These are phyloP conservation scores for Coffea humblotiana DNA, from an alignment of 305 asterid species.

Conservation along the genomic window DNA sequence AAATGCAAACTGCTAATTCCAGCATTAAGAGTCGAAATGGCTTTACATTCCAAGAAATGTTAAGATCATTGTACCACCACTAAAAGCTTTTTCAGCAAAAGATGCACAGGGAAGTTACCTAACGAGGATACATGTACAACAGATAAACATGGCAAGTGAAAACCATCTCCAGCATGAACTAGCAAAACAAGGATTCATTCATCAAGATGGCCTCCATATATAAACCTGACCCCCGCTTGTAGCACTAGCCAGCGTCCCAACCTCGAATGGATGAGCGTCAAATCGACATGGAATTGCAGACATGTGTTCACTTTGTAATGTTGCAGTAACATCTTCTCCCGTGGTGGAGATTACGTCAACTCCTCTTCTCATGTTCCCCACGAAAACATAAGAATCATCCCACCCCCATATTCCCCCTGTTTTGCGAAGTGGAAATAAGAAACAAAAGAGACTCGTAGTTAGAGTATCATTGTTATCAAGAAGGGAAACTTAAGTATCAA, in stretches of 20 bases:
- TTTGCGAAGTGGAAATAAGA: slow-evolving; percentile 12
- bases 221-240: slow-evolving; percentile 84
- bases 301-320: slow-evolving; percentile 61
- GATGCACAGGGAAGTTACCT: background rate
- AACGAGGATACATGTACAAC: background rate
- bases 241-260: slow-evolving; percentile 79
- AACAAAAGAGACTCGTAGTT: background rate
- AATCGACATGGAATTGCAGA: slow-evolving; percentile 77
- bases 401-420: slow-evolving; percentile 92
- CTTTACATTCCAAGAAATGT: background rate
- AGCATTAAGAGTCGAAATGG: background rate
- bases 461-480: background rate
- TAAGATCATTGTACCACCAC: background rate
- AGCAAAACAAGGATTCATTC: background rate
- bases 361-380: slow-evolving; percentile 78
- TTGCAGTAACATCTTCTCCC: slow-evolving; percentile 36
- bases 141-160: background rate
- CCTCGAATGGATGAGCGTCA: slow-evolving; percentile 57
- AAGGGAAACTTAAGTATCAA: background rate
- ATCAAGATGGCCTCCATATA: slow-evolving; percentile 48
- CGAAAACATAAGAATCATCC: slow-evolving; percentile 79
- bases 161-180: background rate
- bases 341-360: slow-evolving; percentile 60
- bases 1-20: background rate
- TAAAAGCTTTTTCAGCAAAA: background rate